Evolutionary conservation across 805 yeast genomes (phyloP), one percentile per base, ranked within the genome.

Genomic region (Candida quercuum): DNA sequence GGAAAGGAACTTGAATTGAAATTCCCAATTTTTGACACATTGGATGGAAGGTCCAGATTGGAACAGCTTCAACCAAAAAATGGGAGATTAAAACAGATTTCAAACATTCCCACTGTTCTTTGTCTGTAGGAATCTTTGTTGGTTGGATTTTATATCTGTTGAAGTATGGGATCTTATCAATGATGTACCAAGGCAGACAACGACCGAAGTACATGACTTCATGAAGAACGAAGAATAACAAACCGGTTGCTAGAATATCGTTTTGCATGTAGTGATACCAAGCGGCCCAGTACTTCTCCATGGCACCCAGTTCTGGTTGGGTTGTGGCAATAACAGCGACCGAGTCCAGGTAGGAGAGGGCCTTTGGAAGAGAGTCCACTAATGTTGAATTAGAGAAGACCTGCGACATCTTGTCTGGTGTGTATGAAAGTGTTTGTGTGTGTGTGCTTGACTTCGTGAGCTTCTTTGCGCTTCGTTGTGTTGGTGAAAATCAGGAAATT

Each of bases 31-130:
- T 69, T 54, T 80, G 77, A 66, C 96, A 86, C 57, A 91, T 66
- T 44, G 96, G 95, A 63, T 91, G 97, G 78, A 91, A 91, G 36
- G 88, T 81, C 96, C 96, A 91, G 49, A 91, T 93, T 39, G 97
- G 98, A 44, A 93, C 70, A 5, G 95, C 95, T 69, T 91, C 99
- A 36, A 91, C 95, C 46, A 91, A 63, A 62, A 88, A 80, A 66
- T 91, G 99, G 3, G 94, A 83, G 34, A 78, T 74, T 39, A 93
- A 65, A 23, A 91, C 97, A 21, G 84, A 68, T 61, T 86, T 84
- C 51, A 86, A 69, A 64, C 99, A 91, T 62, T 86, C 88, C 89
- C 94, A 78, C 61, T 91, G 97, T 66, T 91, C 96, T 58, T 73
- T 72, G 42, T 74, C 72, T 33, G 85, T 69, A 28, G 96, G 96